A percentile compares a stretch with the other conserved stretches of the same genome.
These are phyloP conservation scores for Crotalaria pallida DNA, from an alignment of 306 rosid genomes.

Conservation along the genomic window DNA sequence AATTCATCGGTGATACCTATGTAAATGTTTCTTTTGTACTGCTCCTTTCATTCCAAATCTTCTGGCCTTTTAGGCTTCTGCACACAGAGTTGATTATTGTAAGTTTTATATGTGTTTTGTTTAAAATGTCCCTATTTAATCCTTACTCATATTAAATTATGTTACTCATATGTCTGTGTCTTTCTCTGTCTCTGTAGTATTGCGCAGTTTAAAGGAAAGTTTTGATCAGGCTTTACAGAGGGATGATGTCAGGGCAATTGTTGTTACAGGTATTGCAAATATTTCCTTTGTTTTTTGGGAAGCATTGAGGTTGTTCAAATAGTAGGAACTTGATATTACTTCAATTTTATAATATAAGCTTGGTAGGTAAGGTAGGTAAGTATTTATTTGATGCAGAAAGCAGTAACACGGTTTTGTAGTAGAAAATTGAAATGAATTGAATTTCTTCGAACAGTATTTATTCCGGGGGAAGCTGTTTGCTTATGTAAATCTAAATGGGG, in stretches of 20 bases:
- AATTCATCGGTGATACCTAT: not conserved
- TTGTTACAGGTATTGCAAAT: conserved; percentile 47
- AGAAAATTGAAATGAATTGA: not conserved
- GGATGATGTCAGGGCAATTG: conserved; percentile 74
- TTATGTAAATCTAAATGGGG: not conserved
- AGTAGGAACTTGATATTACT: not conserved
- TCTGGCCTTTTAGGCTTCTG: too few species aligned
- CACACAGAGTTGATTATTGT: too few species aligned
- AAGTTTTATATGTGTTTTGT: too few species aligned
- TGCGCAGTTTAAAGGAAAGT: conserved; percentile 47
- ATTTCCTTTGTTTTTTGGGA: not conserved
- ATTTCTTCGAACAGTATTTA: not conserved
- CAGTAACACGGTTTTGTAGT: not conserved
- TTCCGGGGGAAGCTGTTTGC: not conserved
- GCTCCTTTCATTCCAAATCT: too few species aligned
- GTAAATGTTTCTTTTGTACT: too few species aligned
- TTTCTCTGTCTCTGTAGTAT: conserved; percentile 27
- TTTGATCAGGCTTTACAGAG: conserved; percentile 52
- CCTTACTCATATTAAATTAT: not conserved
- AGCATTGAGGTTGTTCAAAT: not conserved
- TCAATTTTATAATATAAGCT: not conserved
- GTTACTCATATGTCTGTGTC: not conserved
- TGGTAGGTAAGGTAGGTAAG: not conserved
- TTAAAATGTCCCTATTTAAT: not conserved
- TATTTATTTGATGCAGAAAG: conserved; percentile 7